Evolutionary conservation across 1,284 basidiomycete genomes (phyloP).

Genomic region (Puccinia sorghi): DNA sequence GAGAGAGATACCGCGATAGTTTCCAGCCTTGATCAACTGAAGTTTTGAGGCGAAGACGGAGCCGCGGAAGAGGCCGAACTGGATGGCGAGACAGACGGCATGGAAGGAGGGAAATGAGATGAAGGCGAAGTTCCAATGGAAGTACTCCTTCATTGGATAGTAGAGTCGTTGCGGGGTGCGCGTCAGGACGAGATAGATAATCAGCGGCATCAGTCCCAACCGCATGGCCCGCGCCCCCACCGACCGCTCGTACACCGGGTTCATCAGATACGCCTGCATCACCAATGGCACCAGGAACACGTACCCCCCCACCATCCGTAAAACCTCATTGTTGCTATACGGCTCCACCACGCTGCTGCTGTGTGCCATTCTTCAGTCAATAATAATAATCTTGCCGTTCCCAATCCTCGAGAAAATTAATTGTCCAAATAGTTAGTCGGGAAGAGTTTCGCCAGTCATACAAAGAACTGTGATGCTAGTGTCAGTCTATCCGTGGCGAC

Average conservation of each 20-base stretch:
- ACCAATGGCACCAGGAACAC: conserved; percentile 18
- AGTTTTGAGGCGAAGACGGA: not conserved
- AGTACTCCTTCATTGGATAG: conserved; percentile 29
- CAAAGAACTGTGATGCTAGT: too few species aligned
- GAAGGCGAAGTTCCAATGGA: conserved; percentile 35
- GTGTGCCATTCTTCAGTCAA: not conserved
- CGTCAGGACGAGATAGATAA: not conserved
- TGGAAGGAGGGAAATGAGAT: conserved; percentile 35
- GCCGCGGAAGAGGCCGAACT: conserved; percentile 19
- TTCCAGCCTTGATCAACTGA: not conserved
- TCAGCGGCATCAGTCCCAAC: conserved; percentile 22
- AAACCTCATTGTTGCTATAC: not conserved
- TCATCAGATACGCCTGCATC: conserved; percentile 23
- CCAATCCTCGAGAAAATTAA: too few species aligned
- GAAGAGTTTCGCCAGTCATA: too few species aligned
- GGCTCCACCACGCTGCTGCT: not conserved
- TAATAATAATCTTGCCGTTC: too few species aligned
- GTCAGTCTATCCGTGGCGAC: too few species aligned
- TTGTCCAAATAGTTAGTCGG: too few species aligned
- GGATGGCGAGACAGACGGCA: conserved; percentile 24
- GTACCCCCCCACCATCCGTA: not conserved
- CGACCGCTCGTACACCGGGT: conserved; percentile 23
- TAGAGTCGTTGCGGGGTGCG: not conserved
- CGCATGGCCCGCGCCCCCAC: not conserved
- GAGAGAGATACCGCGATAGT: conserved; percentile 1